Evolutionary conservation across 306 rosid species (phyloP).

Genomic region (Acacia crassicarpa): DNA sequence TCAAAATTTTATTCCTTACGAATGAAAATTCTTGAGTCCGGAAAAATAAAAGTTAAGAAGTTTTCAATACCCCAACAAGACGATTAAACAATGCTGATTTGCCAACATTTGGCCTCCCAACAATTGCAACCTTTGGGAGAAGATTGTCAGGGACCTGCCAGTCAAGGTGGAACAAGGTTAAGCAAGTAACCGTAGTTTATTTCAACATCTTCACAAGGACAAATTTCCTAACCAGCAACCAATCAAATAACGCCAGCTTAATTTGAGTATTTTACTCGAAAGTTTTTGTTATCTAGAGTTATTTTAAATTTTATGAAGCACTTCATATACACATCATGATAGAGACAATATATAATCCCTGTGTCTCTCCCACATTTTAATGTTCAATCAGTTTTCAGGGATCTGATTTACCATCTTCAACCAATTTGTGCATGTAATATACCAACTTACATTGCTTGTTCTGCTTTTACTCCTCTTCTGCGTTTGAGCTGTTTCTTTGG

Average conservation of each 20-base stretch:
- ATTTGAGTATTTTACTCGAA: constrained; percentile 15
- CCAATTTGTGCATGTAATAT: background rate
- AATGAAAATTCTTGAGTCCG: constrained; percentile 17
- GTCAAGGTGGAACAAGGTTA: constrained; percentile 32
- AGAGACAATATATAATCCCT: background rate
- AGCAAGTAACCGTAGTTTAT: constrained; percentile 28
- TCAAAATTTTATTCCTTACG: constrained; percentile 17
- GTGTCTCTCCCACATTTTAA: background rate
- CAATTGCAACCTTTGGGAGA: constrained; percentile 83
- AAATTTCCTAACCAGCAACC: constrained; percentile 20
- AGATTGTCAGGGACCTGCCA: constrained; percentile 84
- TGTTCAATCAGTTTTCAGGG: background rate
- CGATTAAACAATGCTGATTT: constrained; percentile 94
- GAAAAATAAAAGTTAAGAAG: constrained; percentile 28
- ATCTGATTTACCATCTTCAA: background rate
- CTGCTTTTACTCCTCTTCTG: constrained; percentile 50
- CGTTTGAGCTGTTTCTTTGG: constrained; percentile 41
- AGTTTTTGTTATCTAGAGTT: background rate
- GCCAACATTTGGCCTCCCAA: constrained; percentile 98
- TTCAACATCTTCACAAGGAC: constrained; percentile 20
- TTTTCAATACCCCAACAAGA: constrained; percentile 77
- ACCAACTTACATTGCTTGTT: constrained; percentile 49
- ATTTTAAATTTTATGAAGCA: background rate
- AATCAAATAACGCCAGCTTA: background rate
- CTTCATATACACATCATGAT: background rate